These are phyloP conservation scores for Metschnikowia matae DNA, from an alignment of 805 yeast genomes.

Conservation along the genomic window DNA sequence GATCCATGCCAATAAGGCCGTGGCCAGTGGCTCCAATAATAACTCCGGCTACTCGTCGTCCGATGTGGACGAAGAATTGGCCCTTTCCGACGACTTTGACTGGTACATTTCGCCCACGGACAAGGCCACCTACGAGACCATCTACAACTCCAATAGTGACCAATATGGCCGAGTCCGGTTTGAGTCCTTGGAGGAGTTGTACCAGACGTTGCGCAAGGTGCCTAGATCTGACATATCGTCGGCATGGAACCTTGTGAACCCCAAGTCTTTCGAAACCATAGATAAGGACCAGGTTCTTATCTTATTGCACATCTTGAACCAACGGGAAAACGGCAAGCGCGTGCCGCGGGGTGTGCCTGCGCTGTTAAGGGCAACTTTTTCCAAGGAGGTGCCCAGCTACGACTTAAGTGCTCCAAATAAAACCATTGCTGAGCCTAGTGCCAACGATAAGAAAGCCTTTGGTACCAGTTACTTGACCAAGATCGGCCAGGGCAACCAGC, in stretches of 20 bases:
- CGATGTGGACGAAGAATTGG: slow-evolving; percentile 64
- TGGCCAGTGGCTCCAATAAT: slow-evolving; percentile 29
- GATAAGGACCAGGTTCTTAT: slow-evolving; percentile 92
- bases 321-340: slow-evolving; percentile 77
- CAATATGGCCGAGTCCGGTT: slow-evolving; percentile 75
- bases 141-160: slow-evolving; percentile 73
- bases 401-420: slow-evolving; percentile 38
- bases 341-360: slow-evolving; percentile 96
- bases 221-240: slow-evolving; percentile 82
- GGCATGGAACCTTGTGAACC: slow-evolving; percentile 95
- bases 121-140: slow-evolving; percentile 68
- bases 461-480: slow-evolving; percentile 53
- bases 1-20: slow-evolving; percentile 77
- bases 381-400: slow-evolving; percentile 76
- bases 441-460: slow-evolving; percentile 35
- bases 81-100: slow-evolving; percentile 68
- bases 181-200: slow-evolving; percentile 64
- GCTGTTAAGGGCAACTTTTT: slow-evolving; percentile 84
- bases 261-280: slow-evolving; percentile 78
- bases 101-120: slow-evolving; percentile 97
- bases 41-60: slow-evolving; percentile 16
- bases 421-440: slow-evolving; percentile 15
- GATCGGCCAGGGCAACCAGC: slow-evolving; percentile 47
- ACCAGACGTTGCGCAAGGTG: slow-evolving; percentile 61
- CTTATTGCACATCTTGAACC: slow-evolving; percentile 85